A percentile compares a stretch with the other conserved stretches of the same genome.
These are phyloP conservation scores for Clonostachys chloroleuca DNA, from an alignment of 2,329 filamentous ascomycete species.

Conservation along the genomic window DNA sequence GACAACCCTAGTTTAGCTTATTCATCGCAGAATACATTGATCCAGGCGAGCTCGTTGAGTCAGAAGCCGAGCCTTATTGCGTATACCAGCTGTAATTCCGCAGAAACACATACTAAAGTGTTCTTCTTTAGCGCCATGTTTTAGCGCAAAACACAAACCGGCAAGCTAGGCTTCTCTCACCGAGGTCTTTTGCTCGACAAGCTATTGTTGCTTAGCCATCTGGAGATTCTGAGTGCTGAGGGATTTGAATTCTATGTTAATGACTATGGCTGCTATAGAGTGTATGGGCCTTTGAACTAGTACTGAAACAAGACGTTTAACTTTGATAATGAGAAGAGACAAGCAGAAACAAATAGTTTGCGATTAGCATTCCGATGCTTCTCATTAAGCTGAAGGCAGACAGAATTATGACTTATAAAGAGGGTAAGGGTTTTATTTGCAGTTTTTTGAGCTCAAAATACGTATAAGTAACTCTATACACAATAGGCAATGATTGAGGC, in stretches of 20 bases:
- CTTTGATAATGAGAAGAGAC: constrained; percentile 65
- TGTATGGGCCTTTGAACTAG: constrained; percentile 83
- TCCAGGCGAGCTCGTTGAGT: constrained; percentile 45
- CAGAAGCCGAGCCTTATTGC: constrained; percentile 55
- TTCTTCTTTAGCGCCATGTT: constrained; percentile 70
- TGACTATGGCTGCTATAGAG: constrained; percentile 56
- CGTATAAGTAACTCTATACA: no score
- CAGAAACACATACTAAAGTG: constrained; percentile 61
- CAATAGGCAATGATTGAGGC: no score
- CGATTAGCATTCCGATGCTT: no score
- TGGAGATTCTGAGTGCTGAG: constrained; percentile 57
- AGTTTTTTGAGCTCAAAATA: no score
- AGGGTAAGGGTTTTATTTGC: no score
- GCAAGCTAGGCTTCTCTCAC: constrained; percentile 54
- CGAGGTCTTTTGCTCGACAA: constrained; percentile 58
- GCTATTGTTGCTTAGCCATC: constrained; percentile 50
- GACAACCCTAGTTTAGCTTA: no score
- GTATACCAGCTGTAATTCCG: constrained; percentile 73
- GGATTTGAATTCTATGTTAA: constrained; percentile 77
- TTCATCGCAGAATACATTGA: constrained; percentile 38
- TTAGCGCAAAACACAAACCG: constrained; percentile 55
- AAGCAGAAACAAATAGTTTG: constrained; percentile 38
- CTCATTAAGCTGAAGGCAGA: no score
- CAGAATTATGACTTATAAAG: no score
- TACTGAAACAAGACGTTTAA: constrained; percentile 75